Base-by-base conservation (phyloP, 805 yeast species). In the Metschnikowia chrysomelidarum region DNA sequence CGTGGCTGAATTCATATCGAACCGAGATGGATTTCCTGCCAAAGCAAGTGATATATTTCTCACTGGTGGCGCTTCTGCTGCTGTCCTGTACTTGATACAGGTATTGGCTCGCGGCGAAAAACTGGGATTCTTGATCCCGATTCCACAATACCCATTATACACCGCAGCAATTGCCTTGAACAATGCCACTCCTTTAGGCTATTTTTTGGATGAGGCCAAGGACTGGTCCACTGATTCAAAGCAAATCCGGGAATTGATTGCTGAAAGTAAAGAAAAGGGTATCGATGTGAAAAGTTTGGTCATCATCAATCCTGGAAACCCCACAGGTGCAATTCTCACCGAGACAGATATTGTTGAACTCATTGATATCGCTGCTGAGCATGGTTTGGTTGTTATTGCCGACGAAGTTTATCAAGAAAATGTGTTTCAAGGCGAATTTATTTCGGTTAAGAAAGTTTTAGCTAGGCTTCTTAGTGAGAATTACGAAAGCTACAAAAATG, bases 351-450 rank as follows among this genome's bases (percentile, higher is more conserved):
- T 93, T 53, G 77, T 70, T 26, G 82, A 80, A 27, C 73, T 93
- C 36, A 69, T 93, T 39, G 69, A 75, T 24, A 74, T 91, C 38
- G 95, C 96, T 20, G 94, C 95, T 12, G 80, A 82, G 54, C 65
- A 87, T 47, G 88, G 95, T 27, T 59, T 93, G 11, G 91, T 88
- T 3, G 73, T 93, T 32, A 82, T 93, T 46, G 97, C 98, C 10
- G 99, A 93, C 66, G 99, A 93, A 65, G 99, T 93, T 16, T 93
- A 93, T 65, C 99, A 93, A 66, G 94, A 86, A 53, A 93, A 93
- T 54, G 73, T 93, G 15, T 91, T 84, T 64, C 68, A 72, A 23
- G 91, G 94, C 25, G 73, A 86, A 56, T 93, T 93, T 57, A 68
- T 76, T 27, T 88, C 97, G 0, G 80, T 88, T 71, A 87, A 87